Evolutionary conservation across 345 rosid species (phyloP).

Genomic region (Conringia planisiliqua): DNA sequence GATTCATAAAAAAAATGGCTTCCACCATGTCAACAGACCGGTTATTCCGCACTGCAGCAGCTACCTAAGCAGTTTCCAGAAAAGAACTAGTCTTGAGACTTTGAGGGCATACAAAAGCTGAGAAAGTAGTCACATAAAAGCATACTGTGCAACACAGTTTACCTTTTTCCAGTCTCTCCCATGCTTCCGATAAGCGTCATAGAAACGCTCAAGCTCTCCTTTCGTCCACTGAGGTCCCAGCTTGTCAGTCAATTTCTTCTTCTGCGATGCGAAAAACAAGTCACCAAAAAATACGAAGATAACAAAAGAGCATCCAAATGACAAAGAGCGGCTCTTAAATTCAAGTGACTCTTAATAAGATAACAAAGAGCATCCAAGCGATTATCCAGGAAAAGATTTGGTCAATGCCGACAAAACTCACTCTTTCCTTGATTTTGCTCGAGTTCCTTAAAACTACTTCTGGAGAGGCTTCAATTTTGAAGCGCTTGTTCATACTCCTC

Average conservation of each 20-base stretch:
- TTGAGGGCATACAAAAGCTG: background rate
- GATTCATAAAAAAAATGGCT: constrained; percentile 76
- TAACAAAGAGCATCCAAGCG: background rate
- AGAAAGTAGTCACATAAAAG: background rate
- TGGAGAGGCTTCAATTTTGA: constrained; percentile 18
- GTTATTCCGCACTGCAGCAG: constrained; percentile 47
- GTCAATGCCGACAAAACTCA: constrained; percentile 32
- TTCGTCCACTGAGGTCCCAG: constrained; percentile 91
- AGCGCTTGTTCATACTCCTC: constrained; percentile 44
- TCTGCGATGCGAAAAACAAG: constrained; percentile 32
- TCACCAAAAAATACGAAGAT: constrained; percentile 11
- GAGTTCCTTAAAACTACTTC: constrained; percentile 48
- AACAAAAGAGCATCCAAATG: background rate
- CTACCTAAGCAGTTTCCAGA: constrained; percentile 49
- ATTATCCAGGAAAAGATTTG: background rate
- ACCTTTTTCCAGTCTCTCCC: constrained; percentile 92
- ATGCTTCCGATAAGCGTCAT: constrained; percentile 71
- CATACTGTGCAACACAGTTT: background rate
- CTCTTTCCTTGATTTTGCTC: constrained; percentile 54
- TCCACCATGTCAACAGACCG: constrained; percentile 88
- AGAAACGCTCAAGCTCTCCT: constrained; percentile 79
- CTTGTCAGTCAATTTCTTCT: constrained; percentile 74
- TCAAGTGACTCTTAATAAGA: background rate
- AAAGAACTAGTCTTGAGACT: background rate
- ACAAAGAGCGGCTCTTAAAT: background rate